Conservation (phyloP, 306 rosid species). For the Medicago lupulina region DNA sequence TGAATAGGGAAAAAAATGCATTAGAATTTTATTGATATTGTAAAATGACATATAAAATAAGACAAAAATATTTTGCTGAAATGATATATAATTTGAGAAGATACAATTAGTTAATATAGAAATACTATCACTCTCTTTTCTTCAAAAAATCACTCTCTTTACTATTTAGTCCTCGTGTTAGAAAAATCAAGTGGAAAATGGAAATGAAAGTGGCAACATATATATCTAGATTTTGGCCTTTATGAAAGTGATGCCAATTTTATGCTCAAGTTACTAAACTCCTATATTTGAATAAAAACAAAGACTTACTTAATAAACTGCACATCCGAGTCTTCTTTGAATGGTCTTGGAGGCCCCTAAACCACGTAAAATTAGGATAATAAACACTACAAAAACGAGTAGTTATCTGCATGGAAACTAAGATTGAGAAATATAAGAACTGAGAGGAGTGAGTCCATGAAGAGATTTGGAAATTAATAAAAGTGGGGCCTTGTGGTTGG, state of each 20-base stretch:
- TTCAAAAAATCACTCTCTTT: no score
- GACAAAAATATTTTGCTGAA: no score
- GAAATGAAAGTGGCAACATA: no score
- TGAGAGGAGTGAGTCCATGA: background rate
- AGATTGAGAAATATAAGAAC: background rate
- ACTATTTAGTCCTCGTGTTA: no score
- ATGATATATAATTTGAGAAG: no score
- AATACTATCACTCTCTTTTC: no score
- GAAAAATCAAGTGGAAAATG: no score
- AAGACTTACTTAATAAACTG: slow-evolving; percentile 33
- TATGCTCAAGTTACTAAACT: background rate
- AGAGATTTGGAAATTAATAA: slow-evolving; percentile 11
- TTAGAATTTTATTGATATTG: no score
- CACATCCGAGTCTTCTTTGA: slow-evolving; percentile 14
- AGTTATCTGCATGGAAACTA: slow-evolving; percentile 18
- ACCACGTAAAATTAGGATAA: slow-evolving; percentile 25
- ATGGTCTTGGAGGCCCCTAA: slow-evolving; percentile 9
- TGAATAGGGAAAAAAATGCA: no score
- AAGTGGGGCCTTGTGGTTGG: slow-evolving; percentile 27
- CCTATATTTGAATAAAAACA: slow-evolving; percentile 2
- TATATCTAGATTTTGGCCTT: no score
- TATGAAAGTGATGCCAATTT: background rate
- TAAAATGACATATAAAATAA: no score
- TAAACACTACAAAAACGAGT: background rate
- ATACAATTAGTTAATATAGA: no score